phyloP scores from a whole-genome alignment of 2,329 filamentous ascomycete genomes.

The Didymella pomorum region DNA sequence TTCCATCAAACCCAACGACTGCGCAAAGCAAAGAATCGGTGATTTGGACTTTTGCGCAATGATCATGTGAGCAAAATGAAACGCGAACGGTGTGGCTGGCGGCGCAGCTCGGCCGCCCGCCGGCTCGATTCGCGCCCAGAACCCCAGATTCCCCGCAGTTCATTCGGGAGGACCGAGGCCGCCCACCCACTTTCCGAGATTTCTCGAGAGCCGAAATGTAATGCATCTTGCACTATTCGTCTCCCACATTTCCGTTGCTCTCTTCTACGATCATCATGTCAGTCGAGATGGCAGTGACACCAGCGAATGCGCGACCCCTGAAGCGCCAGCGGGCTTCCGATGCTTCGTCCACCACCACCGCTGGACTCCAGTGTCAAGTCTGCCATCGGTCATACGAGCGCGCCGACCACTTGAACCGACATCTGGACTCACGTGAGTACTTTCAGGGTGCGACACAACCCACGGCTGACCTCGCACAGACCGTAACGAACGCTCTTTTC shows the following conservation, averaged over 20 bases:
- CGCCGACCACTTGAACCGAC: constrained; percentile 41
- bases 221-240: background rate
- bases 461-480: background rate
- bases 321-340: constrained; percentile 1
- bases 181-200: background rate
- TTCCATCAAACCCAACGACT: background rate
- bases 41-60: background rate
- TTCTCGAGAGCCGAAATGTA: background rate
- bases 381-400: constrained; percentile 41
- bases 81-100: background rate
- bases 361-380: constrained; percentile 35
- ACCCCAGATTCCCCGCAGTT: background rate
- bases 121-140: background rate
- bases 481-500: background rate
- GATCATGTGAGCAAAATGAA: background rate
- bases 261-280: background rate
- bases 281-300: background rate
- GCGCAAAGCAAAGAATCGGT: background rate
- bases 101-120: background rate
- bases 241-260: background rate
- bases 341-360: constrained; percentile 1
- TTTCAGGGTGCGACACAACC: background rate
- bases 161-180: background rate
- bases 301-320: background rate
- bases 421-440: constrained; percentile 39